Evolutionary conservation across 306 rosid genomes (phyloP), one percentile per base, ranked within the genome.

Genomic region (Boehmeria nivea): DNA sequence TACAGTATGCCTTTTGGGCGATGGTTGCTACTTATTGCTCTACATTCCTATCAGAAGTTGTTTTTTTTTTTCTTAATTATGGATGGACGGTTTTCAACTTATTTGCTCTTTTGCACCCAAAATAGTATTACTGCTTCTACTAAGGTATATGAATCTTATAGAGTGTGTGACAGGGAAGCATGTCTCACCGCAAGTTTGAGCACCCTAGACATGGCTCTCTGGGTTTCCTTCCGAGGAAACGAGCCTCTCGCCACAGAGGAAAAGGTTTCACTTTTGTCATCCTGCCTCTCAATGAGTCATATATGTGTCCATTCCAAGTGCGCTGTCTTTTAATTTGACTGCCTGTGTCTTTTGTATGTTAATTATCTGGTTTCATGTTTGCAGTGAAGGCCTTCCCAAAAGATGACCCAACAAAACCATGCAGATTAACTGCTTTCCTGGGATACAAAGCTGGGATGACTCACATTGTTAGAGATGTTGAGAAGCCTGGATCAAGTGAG

Each of bases 161-260:
- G 67, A 45, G 55, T 44, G 43, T 11, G 19, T 38, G 8, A 31
- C 25, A 51, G 24, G 65, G 40, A 54, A 73, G 5, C 52, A 78
- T 78, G 84, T 78, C 84, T 33, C 84, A 78, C 44, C 69, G 84
- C 12, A 78, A 78, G 66, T 78, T 78, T 59, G 84, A 78, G 52
- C 80, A 78, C 63, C 84, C 80, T 22, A 74, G 84, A 39, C 84
- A 78, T 16, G 77, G 84, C 2, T 78, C 84, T 8, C 45, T 78
- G n/a, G 84, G 84, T 7, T 78, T 78, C 65, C 84, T 78, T 39
- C 84, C 84, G 1, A 70, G 77, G 21, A 78, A 78, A 34, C 61
- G 84, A 63, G 84, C 84, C 14, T 27, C 80, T 16, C 80, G 80
- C 27, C 84, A 78, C 46, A 67, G 78, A 55, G 84, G 84, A 67